Evolutionary conservation across 805 yeast species (phyloP).

Genomic region (Ogataea nonfermentans): DNA sequence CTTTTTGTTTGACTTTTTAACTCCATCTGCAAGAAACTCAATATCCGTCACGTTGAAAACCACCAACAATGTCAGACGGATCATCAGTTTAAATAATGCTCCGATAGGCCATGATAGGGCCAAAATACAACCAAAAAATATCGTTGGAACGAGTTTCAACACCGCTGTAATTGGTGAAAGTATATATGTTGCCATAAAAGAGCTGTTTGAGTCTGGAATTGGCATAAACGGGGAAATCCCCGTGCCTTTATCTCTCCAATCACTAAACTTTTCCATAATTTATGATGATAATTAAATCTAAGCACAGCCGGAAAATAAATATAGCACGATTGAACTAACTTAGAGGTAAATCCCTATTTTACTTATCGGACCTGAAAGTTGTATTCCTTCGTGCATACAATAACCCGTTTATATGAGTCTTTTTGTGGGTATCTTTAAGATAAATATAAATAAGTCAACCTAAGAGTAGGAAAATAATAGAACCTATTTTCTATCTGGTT

Average conservation of each 20-base stretch:
- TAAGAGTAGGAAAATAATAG: too few species aligned
- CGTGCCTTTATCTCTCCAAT: slow-evolving; percentile 86
- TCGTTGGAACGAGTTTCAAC: slow-evolving; percentile 30
- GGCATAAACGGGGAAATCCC: slow-evolving; percentile 93
- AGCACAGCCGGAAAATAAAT: background rate
- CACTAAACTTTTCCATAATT: slow-evolving; percentile 76
- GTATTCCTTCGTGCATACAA: background rate
- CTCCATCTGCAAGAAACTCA: slow-evolving; percentile 45
- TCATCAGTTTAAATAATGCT: slow-evolving; percentile 10
- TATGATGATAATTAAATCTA: background rate
- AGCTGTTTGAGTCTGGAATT: slow-evolving; percentile 27
- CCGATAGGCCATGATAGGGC: slow-evolving; percentile 15
- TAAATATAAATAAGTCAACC: too few species aligned
- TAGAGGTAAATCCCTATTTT: too few species aligned
- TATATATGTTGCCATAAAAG: slow-evolving; percentile 6
- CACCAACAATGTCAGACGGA: slow-evolving; percentile 29
- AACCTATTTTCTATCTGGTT: too few species aligned
- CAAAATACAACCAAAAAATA: slow-evolving; percentile 19
- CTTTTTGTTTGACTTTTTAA: slow-evolving; percentile 41
- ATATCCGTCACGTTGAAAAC: slow-evolving; percentile 33
- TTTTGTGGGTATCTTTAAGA: too few species aligned
- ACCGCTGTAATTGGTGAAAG: slow-evolving; percentile 24
- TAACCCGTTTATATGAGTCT: too few species aligned
- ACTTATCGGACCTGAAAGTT: too few species aligned
- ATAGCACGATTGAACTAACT: too few species aligned